These are phyloP conservation scores for Epicoccum nigrum DNA, from an alignment of 2,329 filamentous ascomycete species.

Conservation along the genomic window DNA sequence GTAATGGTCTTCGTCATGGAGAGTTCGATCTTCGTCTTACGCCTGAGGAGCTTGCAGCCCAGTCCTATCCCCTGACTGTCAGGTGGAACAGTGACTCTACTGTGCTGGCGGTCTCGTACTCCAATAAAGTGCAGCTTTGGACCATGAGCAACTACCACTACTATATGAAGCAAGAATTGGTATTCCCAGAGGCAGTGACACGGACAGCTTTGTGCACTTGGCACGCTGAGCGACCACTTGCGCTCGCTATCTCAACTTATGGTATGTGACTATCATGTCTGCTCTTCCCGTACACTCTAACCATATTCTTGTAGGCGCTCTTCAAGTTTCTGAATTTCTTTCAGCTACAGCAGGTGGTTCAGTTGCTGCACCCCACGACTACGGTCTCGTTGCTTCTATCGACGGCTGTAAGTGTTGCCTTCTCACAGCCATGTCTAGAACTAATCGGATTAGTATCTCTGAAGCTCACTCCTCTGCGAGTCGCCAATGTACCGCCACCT, in stretches of 20 bases:
- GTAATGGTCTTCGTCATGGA: constrained; percentile 96
- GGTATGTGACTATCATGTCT: constrained; percentile 20
- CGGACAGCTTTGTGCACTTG: constrained; percentile 56
- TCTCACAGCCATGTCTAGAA: constrained; percentile 2
- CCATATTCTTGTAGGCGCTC: constrained; percentile 44
- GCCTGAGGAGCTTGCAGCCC: constrained; percentile 61
- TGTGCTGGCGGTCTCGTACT: constrained; percentile 80
- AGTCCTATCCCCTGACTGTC: constrained; percentile 67
- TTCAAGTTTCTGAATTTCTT: constrained; percentile 68
- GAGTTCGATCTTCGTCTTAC: constrained; percentile 81
- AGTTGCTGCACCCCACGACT: constrained; percentile 72
- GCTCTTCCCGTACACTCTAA: not conserved
- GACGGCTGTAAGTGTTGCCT: constrained; percentile 68
- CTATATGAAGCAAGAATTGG: constrained; percentile 91
- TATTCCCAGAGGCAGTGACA: constrained; percentile 29
- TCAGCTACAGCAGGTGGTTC: constrained; percentile 73
- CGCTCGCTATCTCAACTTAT: constrained; percentile 61
- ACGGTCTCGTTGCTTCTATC: constrained; percentile 80
- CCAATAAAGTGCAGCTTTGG: constrained; percentile 85
- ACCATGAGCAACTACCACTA: constrained; percentile 98
- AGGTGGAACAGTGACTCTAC: constrained; percentile 93
- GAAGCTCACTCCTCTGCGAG: constrained; percentile 83
- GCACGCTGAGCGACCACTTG: constrained; percentile 85
- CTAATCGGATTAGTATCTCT: constrained; percentile 56
- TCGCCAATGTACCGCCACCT: constrained; percentile 87